Evolutionary conservation across 495 filamentous ascomycete species (phyloP), one percentile per base, ranked within the genome.

Genomic region (Hypoxylon perforatum): DNA sequence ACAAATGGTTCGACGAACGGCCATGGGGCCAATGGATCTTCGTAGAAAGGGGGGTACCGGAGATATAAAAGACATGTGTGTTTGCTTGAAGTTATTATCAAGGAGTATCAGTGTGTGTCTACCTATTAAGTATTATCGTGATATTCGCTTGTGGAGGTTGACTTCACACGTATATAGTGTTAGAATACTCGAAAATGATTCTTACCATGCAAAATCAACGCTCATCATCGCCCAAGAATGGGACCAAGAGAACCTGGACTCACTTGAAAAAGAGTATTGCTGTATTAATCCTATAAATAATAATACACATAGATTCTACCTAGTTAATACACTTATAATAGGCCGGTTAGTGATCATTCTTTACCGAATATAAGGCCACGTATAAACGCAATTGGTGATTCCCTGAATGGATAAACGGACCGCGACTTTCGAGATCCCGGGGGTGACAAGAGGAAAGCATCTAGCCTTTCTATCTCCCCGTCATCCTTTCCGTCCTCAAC

Each of bases 401-500:
- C 56, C 12, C 53, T 35, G 23, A 60, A 61, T 21, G 57, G 47
- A 50, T 25, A 12, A 21, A 68, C n/a, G 21, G 9, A n/a, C 22
- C 30, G 52, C 7, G 56, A 11, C 33, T 28, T 65, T 22, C 22
- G 51, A 11, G 60, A 30, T 38, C 30, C 58, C 14, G 57, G 30
- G 17, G 35, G 38, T 15, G 41, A 61, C 12, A 68, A 30, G 4
- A 79, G 54, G 49, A 77, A 76, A 33, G 73, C 25, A 57, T 80
- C 74, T 44, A 87, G 70, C 57, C 74, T 80, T 47, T 68, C 72
- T 33, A 87, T 74, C 69, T 86, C 84, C 7, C 68, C 75, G 19
- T 73, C 73, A 68, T 87, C 84, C 22, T 72, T 73, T 18, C 74
- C 75, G 39, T 78, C 75, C 53, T 84, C 69, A 1, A 87, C 82